A percentile compares a stretch with the other conserved stretches of the same genome.
Evolutionary conservation across 169 alveolate genomes (phyloP).

Genomic region (Eimeria acervulina): DNA sequence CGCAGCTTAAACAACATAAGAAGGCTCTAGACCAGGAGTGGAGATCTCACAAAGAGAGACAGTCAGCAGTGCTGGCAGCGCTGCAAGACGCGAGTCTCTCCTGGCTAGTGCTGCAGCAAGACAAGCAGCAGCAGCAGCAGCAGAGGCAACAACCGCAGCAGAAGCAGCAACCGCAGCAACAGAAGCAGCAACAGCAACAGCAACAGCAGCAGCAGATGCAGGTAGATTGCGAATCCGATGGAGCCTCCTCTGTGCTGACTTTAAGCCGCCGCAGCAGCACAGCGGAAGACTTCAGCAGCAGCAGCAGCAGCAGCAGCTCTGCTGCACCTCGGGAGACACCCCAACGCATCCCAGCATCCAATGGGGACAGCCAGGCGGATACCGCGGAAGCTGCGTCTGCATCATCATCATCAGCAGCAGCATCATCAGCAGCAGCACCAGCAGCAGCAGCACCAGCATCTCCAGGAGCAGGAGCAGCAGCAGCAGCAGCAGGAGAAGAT

Average conservation of each 20-base stretch:
- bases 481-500: constrained; percentile 30
- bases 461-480: not conserved
- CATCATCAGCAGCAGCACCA: constrained; percentile 3
- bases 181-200: not conserved
- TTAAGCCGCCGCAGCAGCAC: constrained; percentile 63
- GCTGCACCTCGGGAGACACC: not conserved
- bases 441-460: not conserved
- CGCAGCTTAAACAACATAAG: not conserved
- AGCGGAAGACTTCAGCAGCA: not conserved
- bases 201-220: too few relatives aligned
- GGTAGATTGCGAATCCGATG: constrained; percentile 36
- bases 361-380: not conserved
- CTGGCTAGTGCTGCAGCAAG: constrained; percentile 50
- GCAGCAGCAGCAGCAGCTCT: too few relatives aligned
- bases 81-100: constrained; percentile 60
- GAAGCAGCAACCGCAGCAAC: too few relatives aligned
- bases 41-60: not conserved
- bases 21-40: constrained; percentile 18
- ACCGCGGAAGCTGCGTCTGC: not conserved
- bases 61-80: not conserved
- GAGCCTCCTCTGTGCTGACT: constrained; percentile 13
- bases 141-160: constrained; percentile 8
- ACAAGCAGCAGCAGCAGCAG: constrained; percentile 55
- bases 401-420: not conserved
- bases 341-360: not conserved